Percentiles rank a stretch among this genome's conserved stretches.
Conservation (phyloP, 306 rosid species). For the Cyclanthera cordifolia region DNA sequence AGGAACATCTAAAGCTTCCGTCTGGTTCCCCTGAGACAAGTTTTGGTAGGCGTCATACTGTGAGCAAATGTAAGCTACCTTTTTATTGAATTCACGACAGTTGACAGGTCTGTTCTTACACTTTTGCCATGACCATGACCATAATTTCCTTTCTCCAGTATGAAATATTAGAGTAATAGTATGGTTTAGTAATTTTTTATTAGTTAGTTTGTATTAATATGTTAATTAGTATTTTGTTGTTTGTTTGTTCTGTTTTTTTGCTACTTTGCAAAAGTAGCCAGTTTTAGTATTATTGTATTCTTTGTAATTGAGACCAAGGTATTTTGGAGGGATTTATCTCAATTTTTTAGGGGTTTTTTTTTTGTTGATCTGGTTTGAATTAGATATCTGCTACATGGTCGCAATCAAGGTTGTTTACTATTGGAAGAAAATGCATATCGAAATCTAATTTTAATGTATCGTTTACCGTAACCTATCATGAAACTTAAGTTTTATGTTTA, state of each 20-base stretch:
- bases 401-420: too few relatives aligned
- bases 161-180: neutral
- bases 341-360: neutral
- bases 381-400: too few relatives aligned
- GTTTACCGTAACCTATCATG: too few relatives aligned
- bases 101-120: neutral
- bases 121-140: neutral
- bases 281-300: neutral
- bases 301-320: neutral
- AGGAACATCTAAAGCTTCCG: constrained; percentile 62
- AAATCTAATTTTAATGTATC: too few relatives aligned
- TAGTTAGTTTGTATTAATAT: neutral
- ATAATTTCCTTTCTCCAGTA: neutral
- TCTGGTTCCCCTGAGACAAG: constrained; percentile 46
- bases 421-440: too few relatives aligned
- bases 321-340: neutral
- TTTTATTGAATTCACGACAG: constrained; percentile 24
- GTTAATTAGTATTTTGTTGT: neutral
- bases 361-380: too few relatives aligned
- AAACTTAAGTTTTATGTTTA: too few relatives aligned
- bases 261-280: neutral
- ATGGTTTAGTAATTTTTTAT: neutral
- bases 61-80: constrained; percentile 76
- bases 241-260: neutral
- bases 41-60: constrained; percentile 55